Evolutionary conservation across 148 eudicot genomes (phyloP).

Genomic region (Fallopia convolvulus): DNA sequence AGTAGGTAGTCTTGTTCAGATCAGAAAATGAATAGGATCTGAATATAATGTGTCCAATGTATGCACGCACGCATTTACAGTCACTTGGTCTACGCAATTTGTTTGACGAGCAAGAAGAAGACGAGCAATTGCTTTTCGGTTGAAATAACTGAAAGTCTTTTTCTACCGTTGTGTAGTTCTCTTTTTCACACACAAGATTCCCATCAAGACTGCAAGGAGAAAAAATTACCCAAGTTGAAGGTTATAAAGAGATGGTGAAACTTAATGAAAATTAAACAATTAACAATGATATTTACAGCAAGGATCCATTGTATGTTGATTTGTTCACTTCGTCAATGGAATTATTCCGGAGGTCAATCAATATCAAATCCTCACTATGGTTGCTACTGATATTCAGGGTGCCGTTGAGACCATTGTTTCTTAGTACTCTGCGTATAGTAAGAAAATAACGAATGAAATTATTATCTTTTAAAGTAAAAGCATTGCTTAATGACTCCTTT

Average conservation of each 20-base stretch:
- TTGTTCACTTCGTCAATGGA: slow-evolving; percentile 18
- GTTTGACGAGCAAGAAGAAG: slow-evolving; percentile 24
- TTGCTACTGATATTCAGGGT: slow-evolving; percentile 26
- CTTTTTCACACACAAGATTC: background rate
- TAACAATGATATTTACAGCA: slow-evolving; percentile 29
- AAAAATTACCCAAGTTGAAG: background rate
- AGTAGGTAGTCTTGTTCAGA: slow-evolving; percentile 21
- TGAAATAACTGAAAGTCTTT: background rate
- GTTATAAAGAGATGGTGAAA: background rate
- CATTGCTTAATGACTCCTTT: background rate
- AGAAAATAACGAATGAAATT: background rate
- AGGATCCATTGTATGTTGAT: slow-evolving; percentile 19
- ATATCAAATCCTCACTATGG: slow-evolving; percentile 32
- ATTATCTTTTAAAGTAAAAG: background rate
- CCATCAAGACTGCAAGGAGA: slow-evolving; percentile 5
- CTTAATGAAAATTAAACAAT: background rate
- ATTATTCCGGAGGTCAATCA: slow-evolving; percentile 45
- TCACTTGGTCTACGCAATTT: slow-evolving; percentile 47
- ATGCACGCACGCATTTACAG: slow-evolving; percentile 68
- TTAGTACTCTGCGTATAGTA: slow-evolving; percentile 25
- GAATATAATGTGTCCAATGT: slow-evolving; percentile 44
- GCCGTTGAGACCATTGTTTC: slow-evolving; percentile 34
- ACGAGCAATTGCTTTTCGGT: slow-evolving; percentile 30
- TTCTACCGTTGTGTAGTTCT: background rate
- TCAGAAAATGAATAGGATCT: slow-evolving; percentile 58